A percentile compares a stretch with the other conserved stretches of the same genome.
Evolutionary conservation across 306 rosid species (phyloP).

Genomic region (Ormosia emarginata): DNA sequence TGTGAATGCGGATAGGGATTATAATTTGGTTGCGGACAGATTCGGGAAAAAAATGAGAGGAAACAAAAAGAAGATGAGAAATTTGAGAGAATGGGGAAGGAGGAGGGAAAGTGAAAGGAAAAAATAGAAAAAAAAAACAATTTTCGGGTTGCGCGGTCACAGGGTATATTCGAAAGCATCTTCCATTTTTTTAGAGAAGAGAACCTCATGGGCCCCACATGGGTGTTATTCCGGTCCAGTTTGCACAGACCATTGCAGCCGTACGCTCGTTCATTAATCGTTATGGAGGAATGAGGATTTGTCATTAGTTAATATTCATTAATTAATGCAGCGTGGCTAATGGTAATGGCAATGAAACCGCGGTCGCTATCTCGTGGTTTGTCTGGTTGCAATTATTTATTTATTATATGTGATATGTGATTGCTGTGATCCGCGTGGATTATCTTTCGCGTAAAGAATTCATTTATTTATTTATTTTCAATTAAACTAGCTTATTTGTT

Average conservation of each 20-base stretch:
- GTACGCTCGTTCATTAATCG: neutral
- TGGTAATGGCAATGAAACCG: neutral
- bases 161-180: constrained; percentile 55
- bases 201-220: neutral
- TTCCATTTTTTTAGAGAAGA: constrained; percentile 13
- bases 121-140: neutral
- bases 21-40: neutral
- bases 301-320: neutral
- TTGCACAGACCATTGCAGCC: constrained; percentile 1
- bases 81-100: neutral
- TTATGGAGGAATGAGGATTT: neutral
- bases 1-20: neutral
- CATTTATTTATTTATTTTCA: neutral
- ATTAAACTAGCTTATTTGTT: neutral
- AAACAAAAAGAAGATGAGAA: neutral
- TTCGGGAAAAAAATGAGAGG: neutral
- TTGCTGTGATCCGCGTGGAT: neutral
- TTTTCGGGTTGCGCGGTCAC: constrained; percentile 21
- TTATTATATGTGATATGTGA: neutral
- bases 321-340: neutral
- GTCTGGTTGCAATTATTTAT: neutral
- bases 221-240: neutral
- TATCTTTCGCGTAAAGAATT: neutral
- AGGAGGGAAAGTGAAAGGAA: neutral
- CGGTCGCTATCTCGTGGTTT: neutral